These are phyloP conservation scores for Cutaneotrichosporon sp. DNA, from an alignment of 1,284 basidiomycete species.

Conservation along the genomic window DNA sequence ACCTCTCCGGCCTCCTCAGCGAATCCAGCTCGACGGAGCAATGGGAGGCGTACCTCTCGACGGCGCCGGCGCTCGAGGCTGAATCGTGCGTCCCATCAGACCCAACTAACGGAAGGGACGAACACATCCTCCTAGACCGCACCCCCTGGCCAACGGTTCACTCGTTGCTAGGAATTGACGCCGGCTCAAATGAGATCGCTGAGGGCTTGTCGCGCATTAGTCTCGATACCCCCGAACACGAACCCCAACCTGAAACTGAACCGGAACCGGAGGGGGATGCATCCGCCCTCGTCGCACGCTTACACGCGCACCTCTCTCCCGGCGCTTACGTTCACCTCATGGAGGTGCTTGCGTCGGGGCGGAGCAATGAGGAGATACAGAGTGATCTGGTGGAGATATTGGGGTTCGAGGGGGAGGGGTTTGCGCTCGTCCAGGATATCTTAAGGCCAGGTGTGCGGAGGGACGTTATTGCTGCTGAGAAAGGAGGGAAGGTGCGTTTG, in stretches of 20 bases:
- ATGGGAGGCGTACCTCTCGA: constrained; percentile 19
- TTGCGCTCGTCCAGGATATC: constrained; percentile 49
- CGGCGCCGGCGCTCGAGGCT: constrained; percentile 5
- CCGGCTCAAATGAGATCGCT: neutral
- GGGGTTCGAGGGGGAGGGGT: constrained; percentile 70
- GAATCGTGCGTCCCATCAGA: constrained; percentile 9
- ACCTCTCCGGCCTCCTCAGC: constrained; percentile 20
- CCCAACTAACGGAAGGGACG: constrained; percentile 6
- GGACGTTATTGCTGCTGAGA: constrained; percentile 22
- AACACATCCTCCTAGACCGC: constrained; percentile 9
- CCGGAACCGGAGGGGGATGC: neutral
- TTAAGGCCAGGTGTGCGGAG: constrained; percentile 37
- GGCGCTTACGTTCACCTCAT: constrained; percentile 38
- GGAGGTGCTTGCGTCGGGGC: constrained; percentile 35
- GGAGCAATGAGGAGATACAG: constrained; percentile 69
- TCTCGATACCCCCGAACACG: neutral
- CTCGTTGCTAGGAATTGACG: constrained; percentile 13
- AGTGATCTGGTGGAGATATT: constrained; percentile 75
- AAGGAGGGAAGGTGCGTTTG: constrained; percentile 22
- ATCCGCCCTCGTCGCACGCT: constrained; percentile 12
- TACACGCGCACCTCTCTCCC: constrained; percentile 22
- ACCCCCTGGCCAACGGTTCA: constrained; percentile 25
- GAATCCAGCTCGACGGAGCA: constrained; percentile 21
- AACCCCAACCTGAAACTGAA: neutral
- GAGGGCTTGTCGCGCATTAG: neutral